These are phyloP conservation scores for Neurospora sp. DNA, from an alignment of 495 filamentous ascomycete species.

Conservation along the genomic window DNA sequence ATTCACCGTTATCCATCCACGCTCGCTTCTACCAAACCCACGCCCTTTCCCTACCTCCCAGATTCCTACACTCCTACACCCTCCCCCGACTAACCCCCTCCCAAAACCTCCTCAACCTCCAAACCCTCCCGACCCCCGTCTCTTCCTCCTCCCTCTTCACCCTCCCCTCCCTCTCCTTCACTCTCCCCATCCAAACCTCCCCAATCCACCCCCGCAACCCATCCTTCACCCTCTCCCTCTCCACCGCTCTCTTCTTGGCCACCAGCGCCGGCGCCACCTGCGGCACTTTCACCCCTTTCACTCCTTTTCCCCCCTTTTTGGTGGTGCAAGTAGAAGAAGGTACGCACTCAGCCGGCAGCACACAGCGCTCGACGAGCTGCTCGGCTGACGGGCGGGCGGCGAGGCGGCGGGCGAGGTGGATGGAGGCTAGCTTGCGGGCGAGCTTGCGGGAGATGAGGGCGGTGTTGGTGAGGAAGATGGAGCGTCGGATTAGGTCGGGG, in stretches of 20 bases:
- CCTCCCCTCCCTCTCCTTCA: conserved; percentile 27
- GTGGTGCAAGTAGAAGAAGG: conserved; percentile 11
- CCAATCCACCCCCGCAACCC: conserved; percentile 40
- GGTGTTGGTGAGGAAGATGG: conserved; percentile 50
- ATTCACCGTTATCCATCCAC: neutral
- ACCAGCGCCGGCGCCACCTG: conserved; percentile 19
- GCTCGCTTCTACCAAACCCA: too few species aligned
- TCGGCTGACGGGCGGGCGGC: conserved; percentile 33
- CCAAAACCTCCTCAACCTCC: conserved; percentile 42
- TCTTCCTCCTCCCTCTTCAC: conserved; percentile 31
- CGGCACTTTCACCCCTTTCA: neutral
- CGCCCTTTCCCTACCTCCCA: too few species aligned
- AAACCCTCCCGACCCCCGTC: conserved; percentile 37
- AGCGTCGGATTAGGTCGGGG: conserved; percentile 37
- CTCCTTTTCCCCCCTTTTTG: neutral
- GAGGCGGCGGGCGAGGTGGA: conserved; percentile 35
- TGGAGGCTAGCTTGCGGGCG: conserved; percentile 39
- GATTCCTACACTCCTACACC: neutral
- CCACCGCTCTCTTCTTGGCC: conserved; percentile 37
- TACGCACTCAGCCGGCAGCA: conserved; percentile 37
- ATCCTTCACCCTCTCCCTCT: conserved; percentile 47
- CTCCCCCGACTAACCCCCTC: conserved; percentile 27
- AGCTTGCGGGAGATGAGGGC: conserved; percentile 43
- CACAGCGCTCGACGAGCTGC: conserved; percentile 32
- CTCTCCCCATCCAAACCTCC: conserved; percentile 34